Conservation (phyloP, 371 early-diverging fungal genomes). For the Apophysomyces trapeziformis region DNA sequence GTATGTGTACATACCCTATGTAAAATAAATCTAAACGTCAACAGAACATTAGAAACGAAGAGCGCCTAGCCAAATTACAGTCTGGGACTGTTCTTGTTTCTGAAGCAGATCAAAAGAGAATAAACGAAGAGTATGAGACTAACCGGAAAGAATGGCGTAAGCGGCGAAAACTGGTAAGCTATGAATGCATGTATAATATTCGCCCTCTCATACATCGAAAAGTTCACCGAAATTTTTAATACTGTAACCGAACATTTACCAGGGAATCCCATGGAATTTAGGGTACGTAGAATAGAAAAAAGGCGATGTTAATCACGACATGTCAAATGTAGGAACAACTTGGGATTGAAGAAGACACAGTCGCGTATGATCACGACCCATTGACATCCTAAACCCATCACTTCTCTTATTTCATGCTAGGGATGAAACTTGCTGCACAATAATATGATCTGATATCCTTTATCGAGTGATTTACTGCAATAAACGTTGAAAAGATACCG, state of each 20-base stretch:
- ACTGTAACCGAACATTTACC: conserved; percentile 21
- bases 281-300: neutral
- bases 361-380: conserved; percentile 12
- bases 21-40: neutral
- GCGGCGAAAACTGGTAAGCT: conserved; percentile 21
- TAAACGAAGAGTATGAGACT: conserved; percentile 9
- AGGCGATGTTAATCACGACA: neutral
- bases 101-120: conserved; percentile 9
- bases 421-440: neutral
- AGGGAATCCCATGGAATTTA: conserved; percentile 13
- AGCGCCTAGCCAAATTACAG: conserved; percentile 15
- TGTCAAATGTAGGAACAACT: conserved; percentile 12
- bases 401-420: neutral
- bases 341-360: conserved; percentile 22
- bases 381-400: neutral
- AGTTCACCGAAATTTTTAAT: conserved; percentile 21
- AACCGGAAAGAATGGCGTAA: conserved; percentile 20
- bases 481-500: too few relatives aligned
- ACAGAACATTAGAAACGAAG: conserved; percentile 11
- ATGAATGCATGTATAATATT: neutral
- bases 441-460: neutral
- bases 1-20: neutral
- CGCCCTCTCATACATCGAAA: neutral
- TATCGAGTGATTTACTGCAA: too few relatives aligned
- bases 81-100: conserved; percentile 8